Percentiles rank a stretch among this genome's conserved stretches.
phyloP scores from a whole-genome alignment of 2,329 filamentous ascomycete species.

The Ophiognomonia clavigignenti-juglandacearum region DNA sequence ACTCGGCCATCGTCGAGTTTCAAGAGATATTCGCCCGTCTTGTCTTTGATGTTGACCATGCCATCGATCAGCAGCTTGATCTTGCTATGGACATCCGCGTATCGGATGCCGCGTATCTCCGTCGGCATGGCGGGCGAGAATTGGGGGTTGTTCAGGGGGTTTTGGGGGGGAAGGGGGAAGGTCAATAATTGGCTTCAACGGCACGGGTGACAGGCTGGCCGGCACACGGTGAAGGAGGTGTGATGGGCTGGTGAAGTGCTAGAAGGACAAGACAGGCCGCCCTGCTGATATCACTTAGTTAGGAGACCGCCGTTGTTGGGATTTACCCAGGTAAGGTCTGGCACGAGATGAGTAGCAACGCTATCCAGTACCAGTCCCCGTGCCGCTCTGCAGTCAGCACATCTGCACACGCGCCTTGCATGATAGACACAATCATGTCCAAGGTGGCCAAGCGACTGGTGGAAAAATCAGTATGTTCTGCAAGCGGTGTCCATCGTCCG shows the following conservation, averaged over 20 bases:
- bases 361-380: background rate
- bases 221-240: background rate
- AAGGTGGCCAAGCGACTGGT: constrained; percentile 1
- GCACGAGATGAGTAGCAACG: too few species aligned
- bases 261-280: background rate
- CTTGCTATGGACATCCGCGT: constrained; percentile 44
- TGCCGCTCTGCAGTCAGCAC: background rate
- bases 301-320: too few species aligned
- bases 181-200: too few species aligned
- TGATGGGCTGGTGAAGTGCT: background rate
- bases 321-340: too few species aligned
- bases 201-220: background rate
- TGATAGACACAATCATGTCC: background rate
- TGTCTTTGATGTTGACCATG: constrained; percentile 72
- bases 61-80: constrained; percentile 67
- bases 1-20: constrained; percentile 66
- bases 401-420: background rate
- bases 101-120: constrained; percentile 40
- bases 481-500: background rate
- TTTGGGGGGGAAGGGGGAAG: background rate
- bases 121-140: constrained; percentile 30
- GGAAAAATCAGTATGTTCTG: constrained; percentile 12
- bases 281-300: background rate
- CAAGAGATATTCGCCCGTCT: constrained; percentile 68
- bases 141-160: background rate